These are phyloP conservation scores for Termitomyces sp. DNA, from an alignment of 768 basidiomycete species.

Conservation along the genomic window DNA sequence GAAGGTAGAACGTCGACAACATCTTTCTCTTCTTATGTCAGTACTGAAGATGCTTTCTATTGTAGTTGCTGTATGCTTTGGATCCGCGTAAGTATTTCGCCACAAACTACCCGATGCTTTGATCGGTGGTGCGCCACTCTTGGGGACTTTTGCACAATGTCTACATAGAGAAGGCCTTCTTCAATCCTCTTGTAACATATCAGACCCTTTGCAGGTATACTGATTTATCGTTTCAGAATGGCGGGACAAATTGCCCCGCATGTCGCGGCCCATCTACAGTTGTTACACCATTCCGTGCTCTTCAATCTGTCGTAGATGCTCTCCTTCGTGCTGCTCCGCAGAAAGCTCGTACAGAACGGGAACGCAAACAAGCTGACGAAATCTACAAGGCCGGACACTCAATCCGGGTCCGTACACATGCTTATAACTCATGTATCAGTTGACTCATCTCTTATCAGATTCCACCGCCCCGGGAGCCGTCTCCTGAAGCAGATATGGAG, in stretches of 20 bases:
- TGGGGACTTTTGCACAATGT: neutral
- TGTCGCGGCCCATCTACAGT: slow-evolving; percentile 69
- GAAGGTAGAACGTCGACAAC: slow-evolving; percentile 51
- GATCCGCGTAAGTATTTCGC: slow-evolving; percentile 65
- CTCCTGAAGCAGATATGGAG: slow-evolving; percentile 73
- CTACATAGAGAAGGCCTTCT: neutral
- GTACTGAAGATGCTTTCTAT: neutral
- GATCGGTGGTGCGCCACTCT: slow-evolving; percentile 7
- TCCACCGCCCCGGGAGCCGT: slow-evolving; percentile 70
- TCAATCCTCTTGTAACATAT: neutral
- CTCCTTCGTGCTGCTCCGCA: slow-evolving; percentile 70
- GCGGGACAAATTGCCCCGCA: slow-evolving; percentile 80
- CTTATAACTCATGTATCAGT: slow-evolving; percentile 6
- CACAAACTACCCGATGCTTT: slow-evolving; percentile 11
- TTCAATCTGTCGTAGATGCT: slow-evolving; percentile 71
- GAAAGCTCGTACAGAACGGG: slow-evolving; percentile 62
- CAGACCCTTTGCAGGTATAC: neutral
- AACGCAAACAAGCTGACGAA: slow-evolving; percentile 80
- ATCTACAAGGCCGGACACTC: slow-evolving; percentile 61
- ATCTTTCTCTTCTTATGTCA: neutral
- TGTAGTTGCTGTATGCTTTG: slow-evolving; percentile 76
- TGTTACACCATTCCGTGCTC: slow-evolving; percentile 68
- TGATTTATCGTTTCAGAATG: slow-evolving; percentile 50
- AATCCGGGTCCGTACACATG: slow-evolving; percentile 48
- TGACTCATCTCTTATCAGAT: slow-evolving; percentile 43